Evolutionary conservation across 179 eudicot genomes (phyloP), one percentile per base, ranked within the genome.

Genomic region (Carnegiea gigantea): DNA sequence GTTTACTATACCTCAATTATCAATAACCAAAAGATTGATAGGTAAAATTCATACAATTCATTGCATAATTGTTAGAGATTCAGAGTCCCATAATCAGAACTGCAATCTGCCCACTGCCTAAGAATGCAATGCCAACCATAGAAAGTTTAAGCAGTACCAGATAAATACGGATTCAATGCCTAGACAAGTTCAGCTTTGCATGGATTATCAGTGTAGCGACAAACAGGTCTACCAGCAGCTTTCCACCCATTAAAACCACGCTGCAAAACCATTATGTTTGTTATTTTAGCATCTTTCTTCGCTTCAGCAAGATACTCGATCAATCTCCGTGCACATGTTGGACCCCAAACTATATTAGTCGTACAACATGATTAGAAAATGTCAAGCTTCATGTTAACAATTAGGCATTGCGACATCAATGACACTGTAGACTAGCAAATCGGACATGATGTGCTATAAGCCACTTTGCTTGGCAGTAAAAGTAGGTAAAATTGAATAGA

Each of bases 181-280:
- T 77, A 85, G 65, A 73, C 83, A 57, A 65, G 70, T 76, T 80
- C 88, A 65, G 90, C 92, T 89, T 93, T 93, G 84, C 97, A 95
- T 21, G 93, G 92, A 79, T 81, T 85, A 36, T 91, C 92, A 36
- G 82, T 88, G 92, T 97, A 95, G 54, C 87, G 91, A 81, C 98
- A 95, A 76, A 95, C 94, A 70, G 97, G 96, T 80, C 84, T 95
- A 68, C 98, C 97, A 68, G 96, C 90, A 82, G 95, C 89, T 91
- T 93, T 94, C 98, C 98, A 93, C 23, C 96, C 98, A 46, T 93
- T 92, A 73, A 81, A 95, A 28, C 98, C 98, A 12, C 93, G 93
- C 80, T 95, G 96, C 83, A 95, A 76, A 73, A 93, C 93, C 93
- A 92, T 84, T 24, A 95, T 85, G 73, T 90, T 89, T 86, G 89